Conservation (phyloP, 1,284 basidiomycete species). For the Cutaneotrichosporon sp. region DNA sequence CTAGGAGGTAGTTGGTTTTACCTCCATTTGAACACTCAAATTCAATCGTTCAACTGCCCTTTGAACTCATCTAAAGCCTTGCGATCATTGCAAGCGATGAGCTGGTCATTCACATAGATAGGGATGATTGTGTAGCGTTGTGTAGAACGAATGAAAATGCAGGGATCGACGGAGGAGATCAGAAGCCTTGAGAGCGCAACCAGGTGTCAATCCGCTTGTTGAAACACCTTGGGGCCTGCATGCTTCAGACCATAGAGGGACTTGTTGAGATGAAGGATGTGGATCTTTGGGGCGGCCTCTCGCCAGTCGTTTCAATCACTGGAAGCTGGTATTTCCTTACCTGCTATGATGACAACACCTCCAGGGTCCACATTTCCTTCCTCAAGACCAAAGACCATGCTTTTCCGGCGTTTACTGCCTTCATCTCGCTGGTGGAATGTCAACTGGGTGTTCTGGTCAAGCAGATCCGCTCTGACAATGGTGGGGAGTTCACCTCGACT, state of each 20-base stretch:
- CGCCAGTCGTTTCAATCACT: too few relatives aligned
- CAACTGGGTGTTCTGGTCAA: too few relatives aligned
- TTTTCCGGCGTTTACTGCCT: too few relatives aligned
- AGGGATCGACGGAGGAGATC: slow-evolving; percentile 9
- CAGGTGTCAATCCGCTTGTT: slow-evolving; percentile 16
- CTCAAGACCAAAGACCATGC: too few relatives aligned
- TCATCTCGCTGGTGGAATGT: too few relatives aligned
- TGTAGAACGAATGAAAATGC: background rate
- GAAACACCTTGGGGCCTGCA: slow-evolving; percentile 13
- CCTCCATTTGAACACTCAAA: slow-evolving; percentile 24
- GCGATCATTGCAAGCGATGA: slow-evolving; percentile 21
- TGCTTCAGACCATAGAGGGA: slow-evolving; percentile 24
- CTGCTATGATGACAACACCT: too few relatives aligned
- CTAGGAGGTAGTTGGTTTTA: slow-evolving; percentile 21
- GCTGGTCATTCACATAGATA: slow-evolving; percentile 27
- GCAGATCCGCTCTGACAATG: too few relatives aligned
- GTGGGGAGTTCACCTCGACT: too few relatives aligned
- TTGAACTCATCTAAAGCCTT: slow-evolving; percentile 19
- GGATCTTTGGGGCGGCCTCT: too few relatives aligned
- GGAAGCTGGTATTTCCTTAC: too few relatives aligned
- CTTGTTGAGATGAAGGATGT: slow-evolving; percentile 16
- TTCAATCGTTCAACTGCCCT: slow-evolving; percentile 10
- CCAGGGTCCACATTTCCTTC: too few relatives aligned
- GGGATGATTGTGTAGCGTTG: slow-evolving; percentile 14
- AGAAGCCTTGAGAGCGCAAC: slow-evolving; percentile 3